A percentile compares a stretch with the other conserved stretches of the same genome.
phyloP scores from a whole-genome alignment of 352 stramenopile genomes.

The Globisporangium orthogonon region DNA sequence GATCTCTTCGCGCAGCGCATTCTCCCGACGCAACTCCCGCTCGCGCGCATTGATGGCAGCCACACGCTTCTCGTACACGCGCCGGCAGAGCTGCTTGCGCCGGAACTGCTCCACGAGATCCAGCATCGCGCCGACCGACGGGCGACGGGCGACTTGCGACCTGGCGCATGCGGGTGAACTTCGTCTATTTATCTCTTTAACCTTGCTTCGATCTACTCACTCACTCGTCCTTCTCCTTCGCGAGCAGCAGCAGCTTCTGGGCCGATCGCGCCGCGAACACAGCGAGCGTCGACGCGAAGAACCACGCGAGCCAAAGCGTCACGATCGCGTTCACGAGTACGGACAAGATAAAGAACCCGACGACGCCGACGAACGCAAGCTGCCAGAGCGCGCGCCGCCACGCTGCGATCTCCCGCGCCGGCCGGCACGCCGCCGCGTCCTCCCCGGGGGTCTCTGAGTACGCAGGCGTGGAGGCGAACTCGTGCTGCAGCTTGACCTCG shows the following conservation, averaged over 20 bases:
- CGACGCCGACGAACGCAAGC: constrained; percentile 24
- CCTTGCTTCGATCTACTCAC: background rate
- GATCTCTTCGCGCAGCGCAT: constrained; percentile 69
- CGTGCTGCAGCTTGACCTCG: constrained; percentile 59
- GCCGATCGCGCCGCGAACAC: constrained; percentile 5
- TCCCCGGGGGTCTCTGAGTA: constrained; percentile 31
- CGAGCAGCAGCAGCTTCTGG: constrained; percentile 4
- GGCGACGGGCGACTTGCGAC: too few species aligned
- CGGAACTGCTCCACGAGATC: constrained; percentile 43
- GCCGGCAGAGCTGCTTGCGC: constrained; percentile 36
- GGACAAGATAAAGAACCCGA: constrained; percentile 39
- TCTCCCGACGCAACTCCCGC: constrained; percentile 38
- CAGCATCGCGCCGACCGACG: constrained; percentile 19
- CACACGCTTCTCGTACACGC: constrained; percentile 53
- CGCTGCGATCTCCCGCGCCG: constrained; percentile 29
- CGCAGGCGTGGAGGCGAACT: constrained; percentile 37
- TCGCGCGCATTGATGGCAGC: constrained; percentile 34
- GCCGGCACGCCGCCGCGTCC: constrained; percentile 40
- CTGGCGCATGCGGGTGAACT: too few species aligned
- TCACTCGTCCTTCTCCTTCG: constrained; percentile 13
- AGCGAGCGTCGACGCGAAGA: constrained; percentile 35
- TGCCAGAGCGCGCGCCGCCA: constrained; percentile 35
- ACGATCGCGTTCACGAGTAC: constrained; percentile 48
- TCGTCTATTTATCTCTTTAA: too few species aligned
- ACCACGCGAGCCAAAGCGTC: constrained; percentile 59